Evolutionary conservation across 108 stramenopile genomes (phyloP).

Genomic region (Hondaea fermentalgiana): DNA sequence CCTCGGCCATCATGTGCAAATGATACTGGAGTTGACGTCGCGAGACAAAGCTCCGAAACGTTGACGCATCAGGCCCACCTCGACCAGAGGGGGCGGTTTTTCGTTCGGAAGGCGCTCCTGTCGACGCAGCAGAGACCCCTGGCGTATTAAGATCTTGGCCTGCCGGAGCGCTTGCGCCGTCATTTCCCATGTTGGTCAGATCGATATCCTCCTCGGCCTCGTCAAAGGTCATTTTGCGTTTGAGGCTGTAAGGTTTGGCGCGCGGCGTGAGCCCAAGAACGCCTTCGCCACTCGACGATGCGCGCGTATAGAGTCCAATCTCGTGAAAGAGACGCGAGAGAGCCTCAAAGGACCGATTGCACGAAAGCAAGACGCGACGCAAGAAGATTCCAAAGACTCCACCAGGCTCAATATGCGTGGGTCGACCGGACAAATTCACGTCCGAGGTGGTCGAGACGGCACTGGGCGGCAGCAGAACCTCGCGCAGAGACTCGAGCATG

Average conservation of each 20-base stretch:
- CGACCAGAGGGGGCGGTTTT: neutral
- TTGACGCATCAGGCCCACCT: neutral
- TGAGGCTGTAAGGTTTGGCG: neutral
- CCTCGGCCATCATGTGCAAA: constrained; percentile 25
- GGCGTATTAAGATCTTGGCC: neutral
- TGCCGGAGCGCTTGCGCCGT: neutral
- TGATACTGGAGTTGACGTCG: constrained; percentile 31
- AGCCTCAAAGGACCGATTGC: neutral
- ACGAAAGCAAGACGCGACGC: neutral
- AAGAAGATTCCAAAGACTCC: constrained; percentile 15
- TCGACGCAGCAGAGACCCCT: too few species aligned
- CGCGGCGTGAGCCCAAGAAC: neutral
- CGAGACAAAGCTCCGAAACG: constrained; percentile 20
- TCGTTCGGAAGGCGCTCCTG: too few species aligned
- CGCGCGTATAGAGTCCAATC: neutral
- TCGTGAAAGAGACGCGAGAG: neutral
- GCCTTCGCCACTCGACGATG: neutral
- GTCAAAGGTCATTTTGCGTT: neutral
- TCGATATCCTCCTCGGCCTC: neutral
- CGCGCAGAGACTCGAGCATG: neutral
- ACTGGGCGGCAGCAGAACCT: neutral
- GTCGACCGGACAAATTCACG: neutral
- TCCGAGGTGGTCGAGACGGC: neutral
- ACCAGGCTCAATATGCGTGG: neutral
- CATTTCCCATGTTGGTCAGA: neutral